Conservation (phyloP, 2,329 filamentous ascomycete genomes). For the Huntiella savannae region DNA sequence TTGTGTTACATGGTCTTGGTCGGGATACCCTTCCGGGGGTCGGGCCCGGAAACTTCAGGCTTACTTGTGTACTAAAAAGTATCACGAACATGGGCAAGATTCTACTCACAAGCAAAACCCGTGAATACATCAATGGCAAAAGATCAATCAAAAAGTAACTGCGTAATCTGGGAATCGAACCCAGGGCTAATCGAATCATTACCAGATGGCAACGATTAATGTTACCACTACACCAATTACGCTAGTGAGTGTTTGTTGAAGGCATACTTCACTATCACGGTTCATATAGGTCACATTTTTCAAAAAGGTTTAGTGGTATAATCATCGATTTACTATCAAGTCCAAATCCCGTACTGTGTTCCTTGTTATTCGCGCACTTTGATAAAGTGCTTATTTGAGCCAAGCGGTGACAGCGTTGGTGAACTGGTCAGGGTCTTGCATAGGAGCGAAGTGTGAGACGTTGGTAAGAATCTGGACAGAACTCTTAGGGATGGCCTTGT, state of each 20-base stretch:
- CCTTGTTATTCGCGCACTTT: not conserved
- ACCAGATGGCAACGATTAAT: not conserved
- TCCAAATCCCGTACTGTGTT: not conserved
- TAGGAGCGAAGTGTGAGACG: constrained; percentile 25
- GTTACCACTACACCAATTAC: not conserved
- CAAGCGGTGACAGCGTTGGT: constrained; percentile 17
- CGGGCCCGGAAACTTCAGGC: too few species aligned
- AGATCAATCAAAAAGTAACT: too few species aligned
- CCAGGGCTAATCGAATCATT: not conserved
- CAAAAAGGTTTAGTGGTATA: not conserved
- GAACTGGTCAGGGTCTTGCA: constrained; percentile 22
- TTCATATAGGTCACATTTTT: not conserved
- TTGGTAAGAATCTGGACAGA: constrained; percentile 18
- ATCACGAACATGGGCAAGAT: too few species aligned
- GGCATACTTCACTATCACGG: too few species aligned
- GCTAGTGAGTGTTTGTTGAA: not conserved
- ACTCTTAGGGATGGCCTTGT: constrained; percentile 21
- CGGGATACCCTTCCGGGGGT: too few species aligned
- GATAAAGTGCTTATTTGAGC: constrained; percentile 10
- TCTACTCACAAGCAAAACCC: too few species aligned
- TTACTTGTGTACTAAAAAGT: too few species aligned
- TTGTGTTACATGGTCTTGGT: too few species aligned
- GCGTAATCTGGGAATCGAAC: too few species aligned
- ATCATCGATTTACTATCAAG: not conserved
- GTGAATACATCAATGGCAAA: too few species aligned